phyloP scores from a whole-genome alignment of 2,329 filamentous ascomycete genomes.

The Dendrostoma leiphaemia region DNA sequence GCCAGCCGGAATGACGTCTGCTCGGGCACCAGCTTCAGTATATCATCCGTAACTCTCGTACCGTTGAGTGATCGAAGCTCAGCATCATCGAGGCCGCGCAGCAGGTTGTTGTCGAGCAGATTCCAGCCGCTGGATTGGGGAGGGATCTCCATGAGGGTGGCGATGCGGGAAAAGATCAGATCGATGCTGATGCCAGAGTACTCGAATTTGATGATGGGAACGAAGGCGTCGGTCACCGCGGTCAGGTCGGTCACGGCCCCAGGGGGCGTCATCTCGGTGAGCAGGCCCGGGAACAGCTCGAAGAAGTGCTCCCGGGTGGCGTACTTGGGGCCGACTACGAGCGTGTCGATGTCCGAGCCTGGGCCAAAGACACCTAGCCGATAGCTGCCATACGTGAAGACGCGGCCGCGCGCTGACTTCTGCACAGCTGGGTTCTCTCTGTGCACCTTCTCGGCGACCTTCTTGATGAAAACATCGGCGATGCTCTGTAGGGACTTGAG shows the following conservation, averaged over 20 bases:
- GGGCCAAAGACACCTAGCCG: slow-evolving; percentile 91
- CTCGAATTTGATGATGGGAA: slow-evolving; percentile 97
- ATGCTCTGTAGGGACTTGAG: slow-evolving; percentile 76
- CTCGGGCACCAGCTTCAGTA: slow-evolving; percentile 84
- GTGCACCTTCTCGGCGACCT: slow-evolving; percentile 72
- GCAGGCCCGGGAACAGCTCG: slow-evolving; percentile 75
- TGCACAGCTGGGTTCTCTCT: slow-evolving; percentile 72
- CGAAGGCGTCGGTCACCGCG: slow-evolving; percentile 84
- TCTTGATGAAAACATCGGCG: slow-evolving; percentile 81
- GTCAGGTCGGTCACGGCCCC: slow-evolving; percentile 84
- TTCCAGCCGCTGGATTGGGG: slow-evolving; percentile 42
- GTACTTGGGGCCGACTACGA: slow-evolving; percentile 88
- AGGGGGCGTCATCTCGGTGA: slow-evolving; percentile 71
- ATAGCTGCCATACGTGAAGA: slow-evolving; percentile 96
- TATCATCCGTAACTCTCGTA: slow-evolving; percentile 90
- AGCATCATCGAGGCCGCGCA: slow-evolving; percentile 82
- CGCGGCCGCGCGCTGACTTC: slow-evolving; percentile 82
- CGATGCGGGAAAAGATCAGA: slow-evolving; percentile 80
- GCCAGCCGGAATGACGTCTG: slow-evolving; percentile 86
- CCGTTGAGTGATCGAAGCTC: slow-evolving; percentile 91
- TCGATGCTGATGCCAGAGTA: slow-evolving; percentile 91
- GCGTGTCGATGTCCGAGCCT: slow-evolving; percentile 95
- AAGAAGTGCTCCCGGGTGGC: slow-evolving; percentile 92
- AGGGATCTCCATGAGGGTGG: slow-evolving; percentile 68
- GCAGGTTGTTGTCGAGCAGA: slow-evolving; percentile 77